Evolutionary conservation across 495 filamentous ascomycete species (phyloP).

Genomic region (Zalerion maritima): DNA sequence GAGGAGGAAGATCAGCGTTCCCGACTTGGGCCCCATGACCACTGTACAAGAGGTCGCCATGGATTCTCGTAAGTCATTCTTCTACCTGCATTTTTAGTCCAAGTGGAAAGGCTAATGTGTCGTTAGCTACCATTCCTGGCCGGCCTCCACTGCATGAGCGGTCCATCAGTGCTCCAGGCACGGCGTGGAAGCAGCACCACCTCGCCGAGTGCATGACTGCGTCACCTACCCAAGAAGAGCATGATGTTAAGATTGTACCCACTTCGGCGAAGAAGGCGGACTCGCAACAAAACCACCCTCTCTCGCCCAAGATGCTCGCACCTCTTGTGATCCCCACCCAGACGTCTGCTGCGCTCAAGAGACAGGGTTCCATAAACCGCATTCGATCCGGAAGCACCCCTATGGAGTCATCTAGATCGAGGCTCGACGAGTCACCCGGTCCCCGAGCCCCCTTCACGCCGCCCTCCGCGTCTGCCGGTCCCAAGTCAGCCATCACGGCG

Average conservation of each 20-base stretch:
- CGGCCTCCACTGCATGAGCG: constrained; percentile 51
- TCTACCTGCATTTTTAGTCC: neutral
- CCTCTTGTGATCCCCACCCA: constrained; percentile 36
- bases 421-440: constrained; percentile 30
- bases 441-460: constrained; percentile 26
- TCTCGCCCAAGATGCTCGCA: constrained; percentile 34
- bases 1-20: constrained; percentile 46
- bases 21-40: constrained; percentile 51
- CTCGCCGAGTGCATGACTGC: constrained; percentile 22
- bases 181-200: constrained; percentile 28
- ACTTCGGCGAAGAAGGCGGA: constrained; percentile 8
- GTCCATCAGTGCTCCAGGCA: constrained; percentile 47
- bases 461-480: constrained; percentile 24
- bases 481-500: constrained; percentile 23
- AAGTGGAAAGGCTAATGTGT: constrained; percentile 16
- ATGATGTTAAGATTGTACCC: constrained; percentile 12
- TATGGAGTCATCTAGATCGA: constrained; percentile 17
- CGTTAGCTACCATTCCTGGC: constrained; percentile 58
- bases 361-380: constrained; percentile 22
- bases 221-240: constrained; percentile 16
- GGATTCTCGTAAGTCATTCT: constrained; percentile 53
- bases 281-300: constrained; percentile 20
- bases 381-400: constrained; percentile 25
- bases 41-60: constrained; percentile 51
- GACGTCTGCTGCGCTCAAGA: constrained; percentile 20